Percentiles rank a stretch among this genome's conserved stretches.
Evolutionary conservation across 1,139 yeast species (phyloP).

Genomic region (Suhomyces coccinellae): DNA sequence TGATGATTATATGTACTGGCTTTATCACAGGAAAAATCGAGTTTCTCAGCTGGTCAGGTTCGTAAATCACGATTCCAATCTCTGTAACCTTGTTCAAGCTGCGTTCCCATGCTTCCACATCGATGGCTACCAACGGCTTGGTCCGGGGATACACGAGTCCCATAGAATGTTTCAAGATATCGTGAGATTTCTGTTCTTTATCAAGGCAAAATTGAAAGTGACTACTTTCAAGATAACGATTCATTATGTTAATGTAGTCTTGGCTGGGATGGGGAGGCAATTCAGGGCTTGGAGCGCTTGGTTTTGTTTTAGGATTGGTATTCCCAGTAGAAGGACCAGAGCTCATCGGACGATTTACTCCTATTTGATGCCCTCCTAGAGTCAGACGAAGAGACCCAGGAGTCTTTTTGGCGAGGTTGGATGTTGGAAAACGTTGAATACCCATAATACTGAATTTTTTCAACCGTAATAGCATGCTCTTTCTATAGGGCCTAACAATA

Average conservation of each 20-base stretch:
- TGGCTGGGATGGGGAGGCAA: neutral
- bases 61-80: constrained; percentile 25
- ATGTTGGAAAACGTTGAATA: neutral
- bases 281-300: neutral
- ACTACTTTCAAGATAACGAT: constrained; percentile 11
- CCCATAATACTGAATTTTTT: neutral
- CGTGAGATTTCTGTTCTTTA: constrained; percentile 1
- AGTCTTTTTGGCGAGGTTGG: neutral
- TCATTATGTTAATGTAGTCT: constrained; percentile 3
- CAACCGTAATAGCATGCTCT: neutral
- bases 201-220: constrained; percentile 8
- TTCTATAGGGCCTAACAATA: no score
- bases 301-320: neutral
- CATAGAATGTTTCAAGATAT: constrained; percentile 13
- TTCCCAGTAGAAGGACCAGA: neutral
- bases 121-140: constrained; percentile 24
- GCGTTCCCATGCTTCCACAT: constrained; percentile 27
- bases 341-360: neutral
- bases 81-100: constrained; percentile 21
- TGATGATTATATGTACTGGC: constrained; percentile 21
- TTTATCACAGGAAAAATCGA: constrained; percentile 19
- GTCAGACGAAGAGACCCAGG: neutral
- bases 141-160: constrained; percentile 21
- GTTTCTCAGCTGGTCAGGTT: constrained; percentile 19
- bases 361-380: neutral